phyloP scores from a whole-genome alignment of 148 eudicot genomes.

The Rhododendron simsii region DNA sequence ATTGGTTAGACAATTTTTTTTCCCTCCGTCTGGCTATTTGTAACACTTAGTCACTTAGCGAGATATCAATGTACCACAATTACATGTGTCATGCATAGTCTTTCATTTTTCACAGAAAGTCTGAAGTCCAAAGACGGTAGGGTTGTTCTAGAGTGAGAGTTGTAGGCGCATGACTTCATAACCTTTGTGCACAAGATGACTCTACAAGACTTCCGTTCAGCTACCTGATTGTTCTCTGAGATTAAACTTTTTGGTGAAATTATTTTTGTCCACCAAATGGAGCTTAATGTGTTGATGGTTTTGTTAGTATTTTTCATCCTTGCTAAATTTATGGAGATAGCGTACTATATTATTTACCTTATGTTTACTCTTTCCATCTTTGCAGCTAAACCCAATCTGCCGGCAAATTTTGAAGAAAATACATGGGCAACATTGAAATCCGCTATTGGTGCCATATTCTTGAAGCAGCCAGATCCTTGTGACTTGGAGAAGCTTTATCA shows the following conservation, averaged over 20 bases:
- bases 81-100: no score
- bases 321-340: background rate
- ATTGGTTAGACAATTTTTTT: no score
- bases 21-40: no score
- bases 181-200: background rate
- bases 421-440: constrained; percentile 89
- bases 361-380: constrained; percentile 3
- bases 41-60: no score
- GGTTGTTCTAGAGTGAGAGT: no score
- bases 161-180: no score
- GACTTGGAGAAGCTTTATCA: constrained; percentile 87
- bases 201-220: background rate
- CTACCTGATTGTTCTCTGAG: background rate
- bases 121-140: no score
- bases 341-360: constrained; percentile 8
- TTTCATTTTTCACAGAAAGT: no score
- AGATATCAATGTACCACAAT: no score
- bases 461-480: constrained; percentile 88
- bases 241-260: background rate
- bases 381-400: constrained; percentile 81
- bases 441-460: constrained; percentile 85
- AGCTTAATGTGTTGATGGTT: background rate
- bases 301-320: background rate
- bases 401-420: constrained; percentile 80
- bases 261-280: background rate